A percentile compares a stretch with the other conserved stretches of the same genome.
Conservation (phyloP, 1,139 yeast species). For the Protomyces pachydermus region DNA sequence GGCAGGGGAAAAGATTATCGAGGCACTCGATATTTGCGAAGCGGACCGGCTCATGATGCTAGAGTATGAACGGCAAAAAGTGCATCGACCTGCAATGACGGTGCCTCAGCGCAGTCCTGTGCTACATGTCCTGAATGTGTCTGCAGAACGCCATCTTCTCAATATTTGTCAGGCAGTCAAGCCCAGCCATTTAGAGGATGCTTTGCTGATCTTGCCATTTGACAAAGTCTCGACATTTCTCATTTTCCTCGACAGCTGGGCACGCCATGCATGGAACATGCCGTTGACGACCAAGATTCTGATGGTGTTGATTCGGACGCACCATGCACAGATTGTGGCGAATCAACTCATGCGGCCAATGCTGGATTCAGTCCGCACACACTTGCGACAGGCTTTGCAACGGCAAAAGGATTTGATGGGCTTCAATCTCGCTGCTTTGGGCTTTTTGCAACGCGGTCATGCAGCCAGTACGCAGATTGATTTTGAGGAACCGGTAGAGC, state of each 20-base stretch:
- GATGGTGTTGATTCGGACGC: slow-evolving; percentile 64
- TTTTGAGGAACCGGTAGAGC: slow-evolving; percentile 59
- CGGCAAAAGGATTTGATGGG: slow-evolving; percentile 61
- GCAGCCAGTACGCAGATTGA: slow-evolving; percentile 64
- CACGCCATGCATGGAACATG: slow-evolving; percentile 47
- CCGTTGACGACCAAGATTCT: slow-evolving; percentile 68
- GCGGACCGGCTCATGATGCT: slow-evolving; percentile 62
- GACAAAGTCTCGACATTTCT: slow-evolving; percentile 70
- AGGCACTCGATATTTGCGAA: slow-evolving; percentile 79
- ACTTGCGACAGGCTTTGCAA: slow-evolving; percentile 46
- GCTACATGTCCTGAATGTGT: slow-evolving; percentile 57
- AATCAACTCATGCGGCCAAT: slow-evolving; percentile 40
- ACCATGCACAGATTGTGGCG: slow-evolving; percentile 61
- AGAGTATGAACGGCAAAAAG: slow-evolving; percentile 47
- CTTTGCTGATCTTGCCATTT: slow-evolving; percentile 82
- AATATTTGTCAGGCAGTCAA: slow-evolving; percentile 63
- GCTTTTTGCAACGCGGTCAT: slow-evolving; percentile 73
- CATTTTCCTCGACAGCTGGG: slow-evolving; percentile 71
- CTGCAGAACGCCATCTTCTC: slow-evolving; percentile 75
- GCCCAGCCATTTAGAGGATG: slow-evolving; percentile 86
- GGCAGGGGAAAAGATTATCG: slow-evolving; percentile 90
- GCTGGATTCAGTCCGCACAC: slow-evolving; percentile 39
- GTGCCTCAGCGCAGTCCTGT: slow-evolving; percentile 66
- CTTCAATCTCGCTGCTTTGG: slow-evolving; percentile 80
- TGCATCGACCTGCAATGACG: slow-evolving; percentile 45